A percentile compares a stretch with the other conserved stretches of the same genome.
These are phyloP conservation scores for Grosmannia serpens DNA, from an alignment of 2,329 filamentous ascomycete genomes.

Conservation along the genomic window DNA sequence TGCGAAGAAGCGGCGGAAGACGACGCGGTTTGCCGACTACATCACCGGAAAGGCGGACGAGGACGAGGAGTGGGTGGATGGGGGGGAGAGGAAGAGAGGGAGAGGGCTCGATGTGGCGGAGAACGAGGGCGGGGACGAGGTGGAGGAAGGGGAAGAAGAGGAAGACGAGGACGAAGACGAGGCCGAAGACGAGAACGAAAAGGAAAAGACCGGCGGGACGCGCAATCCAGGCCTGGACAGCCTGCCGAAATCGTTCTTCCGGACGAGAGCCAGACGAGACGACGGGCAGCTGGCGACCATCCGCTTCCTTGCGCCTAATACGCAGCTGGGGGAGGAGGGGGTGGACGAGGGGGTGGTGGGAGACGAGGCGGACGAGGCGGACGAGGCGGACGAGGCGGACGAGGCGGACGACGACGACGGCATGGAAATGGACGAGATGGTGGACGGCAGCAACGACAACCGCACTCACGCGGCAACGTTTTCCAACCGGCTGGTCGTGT, in stretches of 20 bases:
- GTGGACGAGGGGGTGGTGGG: not conserved
- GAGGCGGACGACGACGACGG: not conserved
- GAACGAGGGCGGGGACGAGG: not conserved
- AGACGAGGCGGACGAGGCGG: not conserved
- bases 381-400: not conserved
- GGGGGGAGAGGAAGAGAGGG: not conserved
- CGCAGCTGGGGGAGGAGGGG: conserved; percentile 2
- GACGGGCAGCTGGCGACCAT: not conserved
- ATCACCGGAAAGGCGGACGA: conserved; percentile 8
- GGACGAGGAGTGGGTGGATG: not conserved
- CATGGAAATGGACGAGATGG: not conserved
- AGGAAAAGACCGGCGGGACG: not conserved
- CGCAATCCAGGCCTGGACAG: conserved; percentile 11
- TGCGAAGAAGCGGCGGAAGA: not conserved
- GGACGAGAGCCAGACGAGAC: not conserved
- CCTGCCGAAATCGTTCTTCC: conserved; percentile 10
- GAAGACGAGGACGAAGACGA: not conserved
- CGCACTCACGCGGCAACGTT: not conserved
- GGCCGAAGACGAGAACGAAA: not conserved
- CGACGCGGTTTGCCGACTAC: conserved; percentile 3
- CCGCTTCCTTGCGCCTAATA: conserved; percentile 11
- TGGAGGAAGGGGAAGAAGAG: not conserved
- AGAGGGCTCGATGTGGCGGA: not conserved
- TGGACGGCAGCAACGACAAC: too few relatives aligned
- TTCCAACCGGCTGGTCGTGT: not conserved